phyloP scores from a whole-genome alignment of 257 asterid species.

The Fraxinus excelsior region DNA sequence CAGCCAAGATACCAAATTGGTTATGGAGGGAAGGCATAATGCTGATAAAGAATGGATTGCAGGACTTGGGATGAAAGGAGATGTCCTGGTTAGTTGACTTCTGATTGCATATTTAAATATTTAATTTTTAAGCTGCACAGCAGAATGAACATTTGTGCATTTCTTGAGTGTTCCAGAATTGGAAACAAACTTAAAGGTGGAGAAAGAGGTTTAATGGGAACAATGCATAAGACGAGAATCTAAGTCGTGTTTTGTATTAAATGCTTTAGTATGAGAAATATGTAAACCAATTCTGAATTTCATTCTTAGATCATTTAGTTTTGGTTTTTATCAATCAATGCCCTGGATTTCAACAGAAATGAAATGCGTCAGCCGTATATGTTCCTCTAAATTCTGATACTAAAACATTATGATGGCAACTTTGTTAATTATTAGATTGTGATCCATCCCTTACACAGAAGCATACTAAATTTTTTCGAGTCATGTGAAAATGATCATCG shows the following conservation, averaged over 20 bases:
- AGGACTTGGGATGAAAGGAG: constrained; percentile 59
- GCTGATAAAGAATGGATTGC: constrained; percentile 86
- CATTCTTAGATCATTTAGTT: background rate
- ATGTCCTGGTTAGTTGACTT: constrained; percentile 53
- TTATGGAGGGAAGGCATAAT: constrained; percentile 89
- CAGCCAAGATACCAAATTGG: constrained; percentile 74
- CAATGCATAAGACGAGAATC: too few relatives aligned
- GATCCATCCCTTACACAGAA: background rate
- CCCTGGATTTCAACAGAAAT: background rate
- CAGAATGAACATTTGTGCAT: too few relatives aligned
- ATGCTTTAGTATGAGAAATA: background rate
- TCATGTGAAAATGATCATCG: constrained; percentile 7
- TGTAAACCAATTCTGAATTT: background rate
- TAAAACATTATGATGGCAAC: background rate
- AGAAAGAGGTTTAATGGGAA: too few relatives aligned
- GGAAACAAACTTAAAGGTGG: too few relatives aligned
- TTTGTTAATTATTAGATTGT: background rate
- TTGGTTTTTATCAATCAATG: background rate
- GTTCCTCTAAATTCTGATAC: background rate
- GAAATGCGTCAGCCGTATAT: background rate
- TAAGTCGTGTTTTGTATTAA: too few relatives aligned
- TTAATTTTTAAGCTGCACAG: background rate
- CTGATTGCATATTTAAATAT: background rate
- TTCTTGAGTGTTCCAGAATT: too few relatives aligned
- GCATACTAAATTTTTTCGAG: constrained; percentile 3